Evolutionary conservation across 1,284 basidiomycete genomes (phyloP).

Genomic region (Ceratobasidium sp.): DNA sequence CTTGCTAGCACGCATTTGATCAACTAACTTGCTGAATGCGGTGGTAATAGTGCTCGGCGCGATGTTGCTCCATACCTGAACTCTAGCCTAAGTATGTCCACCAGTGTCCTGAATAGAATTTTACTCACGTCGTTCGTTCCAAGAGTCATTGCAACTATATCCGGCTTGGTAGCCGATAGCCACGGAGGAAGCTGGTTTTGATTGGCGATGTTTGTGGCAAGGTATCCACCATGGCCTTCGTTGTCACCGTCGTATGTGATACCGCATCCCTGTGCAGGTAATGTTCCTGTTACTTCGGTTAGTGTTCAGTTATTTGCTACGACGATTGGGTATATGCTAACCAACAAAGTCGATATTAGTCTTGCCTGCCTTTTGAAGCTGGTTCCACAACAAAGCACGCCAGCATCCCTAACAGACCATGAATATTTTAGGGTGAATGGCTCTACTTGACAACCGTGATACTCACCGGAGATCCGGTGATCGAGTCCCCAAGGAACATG

Average conservation of each 20-base stretch:
- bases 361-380: slow-evolving; percentile 24
- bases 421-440: not conserved
- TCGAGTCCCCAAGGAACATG: slow-evolving; percentile 42
- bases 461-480: slow-evolving; percentile 20
- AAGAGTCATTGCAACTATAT: slow-evolving; percentile 39
- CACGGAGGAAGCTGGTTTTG: slow-evolving; percentile 38
- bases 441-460: not conserved
- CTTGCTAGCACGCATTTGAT: slow-evolving; percentile 46
- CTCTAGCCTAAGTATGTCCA: no score
- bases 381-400: slow-evolving; percentile 34
- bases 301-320: not conserved
- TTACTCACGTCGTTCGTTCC: slow-evolving; percentile 38
- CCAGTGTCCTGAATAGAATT: not conserved
- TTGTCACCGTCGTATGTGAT: slow-evolving; percentile 41
- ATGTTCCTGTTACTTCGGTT: not conserved
- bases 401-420: slow-evolving; percentile 14
- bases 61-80: slow-evolving; percentile 43
- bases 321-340: not conserved
- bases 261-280: slow-evolving; percentile 40
- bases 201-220: slow-evolving; percentile 36
- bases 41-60: slow-evolving; percentile 20
- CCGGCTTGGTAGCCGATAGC: slow-evolving; percentile 27
- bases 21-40: slow-evolving; percentile 31
- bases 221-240: slow-evolving; percentile 42
- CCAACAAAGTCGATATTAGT: slow-evolving; percentile 37